Conservation (phyloP, 148 eudicot species). For the Polygonum aviculare region DNA sequence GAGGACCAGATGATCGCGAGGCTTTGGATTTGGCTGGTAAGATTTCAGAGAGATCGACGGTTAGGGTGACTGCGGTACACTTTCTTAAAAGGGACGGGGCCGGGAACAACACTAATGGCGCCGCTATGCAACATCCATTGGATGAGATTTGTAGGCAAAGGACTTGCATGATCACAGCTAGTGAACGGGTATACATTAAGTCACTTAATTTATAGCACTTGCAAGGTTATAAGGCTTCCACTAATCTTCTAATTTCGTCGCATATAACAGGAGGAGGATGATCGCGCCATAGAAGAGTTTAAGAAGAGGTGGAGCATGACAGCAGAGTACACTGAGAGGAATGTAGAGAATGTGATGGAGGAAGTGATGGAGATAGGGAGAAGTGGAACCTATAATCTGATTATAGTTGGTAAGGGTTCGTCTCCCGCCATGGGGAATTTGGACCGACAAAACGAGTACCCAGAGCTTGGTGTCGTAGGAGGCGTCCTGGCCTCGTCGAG, state of each 20-base stretch:
- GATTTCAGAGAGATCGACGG: background rate
- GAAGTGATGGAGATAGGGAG: background rate
- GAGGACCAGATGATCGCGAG: background rate
- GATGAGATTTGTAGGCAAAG: no score
- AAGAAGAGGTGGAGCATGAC: background rate
- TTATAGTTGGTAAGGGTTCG: background rate
- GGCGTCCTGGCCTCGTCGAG: background rate
- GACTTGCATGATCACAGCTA: slow-evolving; percentile 24
- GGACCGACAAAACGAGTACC: background rate
- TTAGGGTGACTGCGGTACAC: background rate
- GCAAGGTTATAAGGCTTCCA: no score
- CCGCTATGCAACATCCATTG: no score
- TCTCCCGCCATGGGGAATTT: no score
- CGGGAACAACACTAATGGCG: background rate
- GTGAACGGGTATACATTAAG: slow-evolving; percentile 39
- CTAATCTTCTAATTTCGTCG: no score
- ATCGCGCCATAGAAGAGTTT: background rate
- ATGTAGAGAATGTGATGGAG: background rate
- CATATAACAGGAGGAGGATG: background rate
- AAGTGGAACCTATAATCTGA: background rate
- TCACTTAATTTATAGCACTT: slow-evolving; percentile 8
- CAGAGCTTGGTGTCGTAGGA: background rate
- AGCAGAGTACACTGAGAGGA: background rate
- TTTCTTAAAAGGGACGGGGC: background rate
- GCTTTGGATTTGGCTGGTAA: background rate